phyloP scores from a whole-genome alignment of 1,284 basidiomycete species.

The Pseudozyma pruni region DNA sequence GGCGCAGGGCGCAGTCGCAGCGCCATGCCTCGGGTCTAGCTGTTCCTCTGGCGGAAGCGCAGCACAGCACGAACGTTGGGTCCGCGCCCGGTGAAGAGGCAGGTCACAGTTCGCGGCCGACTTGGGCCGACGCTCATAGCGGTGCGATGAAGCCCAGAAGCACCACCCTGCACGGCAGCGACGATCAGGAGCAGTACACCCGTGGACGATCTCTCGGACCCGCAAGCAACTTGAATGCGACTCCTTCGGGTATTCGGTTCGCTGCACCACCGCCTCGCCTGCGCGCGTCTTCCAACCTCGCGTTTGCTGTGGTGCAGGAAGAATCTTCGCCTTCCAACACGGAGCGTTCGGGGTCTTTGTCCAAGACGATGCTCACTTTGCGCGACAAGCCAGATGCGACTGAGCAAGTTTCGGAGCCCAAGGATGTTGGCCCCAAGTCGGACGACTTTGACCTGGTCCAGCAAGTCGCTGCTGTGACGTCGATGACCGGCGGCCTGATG shows the following conservation, averaged over 20 bases:
- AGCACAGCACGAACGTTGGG: no score
- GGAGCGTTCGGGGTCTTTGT: constrained; percentile 28
- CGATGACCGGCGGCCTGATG: constrained; percentile 9
- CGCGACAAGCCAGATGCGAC: constrained; percentile 4
- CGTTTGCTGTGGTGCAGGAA: constrained; percentile 44
- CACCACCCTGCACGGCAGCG: constrained; percentile 42
- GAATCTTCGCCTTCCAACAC: constrained; percentile 44
- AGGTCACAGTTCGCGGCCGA: constrained; percentile 6
- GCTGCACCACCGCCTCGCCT: constrained; percentile 21
- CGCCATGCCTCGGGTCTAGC: constrained; percentile 21
- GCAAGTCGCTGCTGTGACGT: constrained; percentile 5
- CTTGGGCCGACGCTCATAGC: constrained; percentile 28
- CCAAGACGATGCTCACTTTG: constrained; percentile 33
- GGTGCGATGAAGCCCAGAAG: constrained; percentile 22
- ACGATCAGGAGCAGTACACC: constrained; percentile 40
- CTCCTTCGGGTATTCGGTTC: constrained; percentile 24
- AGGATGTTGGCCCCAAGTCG: background rate
- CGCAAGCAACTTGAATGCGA: constrained; percentile 20
- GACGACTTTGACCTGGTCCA: constrained; percentile 13
- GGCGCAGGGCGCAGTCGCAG: constrained; percentile 19
- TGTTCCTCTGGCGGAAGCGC: constrained; percentile 6
- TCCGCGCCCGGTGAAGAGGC: background rate
- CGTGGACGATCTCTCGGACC: constrained; percentile 40
- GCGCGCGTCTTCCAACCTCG: constrained; percentile 47
- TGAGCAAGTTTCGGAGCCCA: background rate